A percentile compares a stretch with the other conserved stretches of the same genome.
These are phyloP conservation scores for Suillus fuscotomentosus DNA, from an alignment of 768 basidiomycete species.

Conservation along the genomic window DNA sequence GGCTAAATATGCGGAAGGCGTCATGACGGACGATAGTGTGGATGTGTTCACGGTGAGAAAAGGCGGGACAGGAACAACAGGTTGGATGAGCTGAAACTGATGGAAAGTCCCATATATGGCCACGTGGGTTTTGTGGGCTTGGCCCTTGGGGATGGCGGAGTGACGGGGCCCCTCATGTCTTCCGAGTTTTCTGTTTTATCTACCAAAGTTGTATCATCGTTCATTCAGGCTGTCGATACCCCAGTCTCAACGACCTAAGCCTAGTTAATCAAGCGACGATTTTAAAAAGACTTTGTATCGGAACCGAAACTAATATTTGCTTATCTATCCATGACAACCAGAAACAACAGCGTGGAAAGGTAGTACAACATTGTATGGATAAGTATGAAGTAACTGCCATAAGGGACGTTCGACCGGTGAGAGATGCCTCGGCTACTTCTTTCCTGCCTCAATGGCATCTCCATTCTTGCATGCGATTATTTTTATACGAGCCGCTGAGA, in stretches of 20 bases:
- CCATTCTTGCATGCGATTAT: constrained; percentile 99
- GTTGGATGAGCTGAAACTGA: constrained; percentile 12
- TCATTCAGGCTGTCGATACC: background rate
- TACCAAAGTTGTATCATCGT: background rate
- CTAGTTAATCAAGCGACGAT: background rate
- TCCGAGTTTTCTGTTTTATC: background rate
- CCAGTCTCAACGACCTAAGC: background rate
- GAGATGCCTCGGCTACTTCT: constrained; percentile 42
- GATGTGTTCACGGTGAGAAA: constrained; percentile 6
- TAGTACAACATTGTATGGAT: constrained; percentile 28
- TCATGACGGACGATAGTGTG: constrained; percentile 10
- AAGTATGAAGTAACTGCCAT: constrained; percentile 11
- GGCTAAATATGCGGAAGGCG: constrained; percentile 18
- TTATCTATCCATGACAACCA: constrained; percentile 1
- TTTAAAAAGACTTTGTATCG: background rate
- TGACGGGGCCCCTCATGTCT: background rate
- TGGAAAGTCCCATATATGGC: constrained; percentile 20
- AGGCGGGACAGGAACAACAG: constrained; percentile 11
- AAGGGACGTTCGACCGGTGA: background rate
- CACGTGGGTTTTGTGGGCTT: constrained; percentile 19
- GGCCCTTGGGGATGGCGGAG: constrained; percentile 2
- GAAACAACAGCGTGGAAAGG: constrained; percentile 9
- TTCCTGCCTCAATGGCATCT: constrained; percentile 79
- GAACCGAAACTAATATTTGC: background rate
- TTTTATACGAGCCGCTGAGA: constrained; percentile 79